These are phyloP conservation scores for Capronia coronata DNA, from an alignment of 2,329 filamentous ascomycete species.

Conservation along the genomic window DNA sequence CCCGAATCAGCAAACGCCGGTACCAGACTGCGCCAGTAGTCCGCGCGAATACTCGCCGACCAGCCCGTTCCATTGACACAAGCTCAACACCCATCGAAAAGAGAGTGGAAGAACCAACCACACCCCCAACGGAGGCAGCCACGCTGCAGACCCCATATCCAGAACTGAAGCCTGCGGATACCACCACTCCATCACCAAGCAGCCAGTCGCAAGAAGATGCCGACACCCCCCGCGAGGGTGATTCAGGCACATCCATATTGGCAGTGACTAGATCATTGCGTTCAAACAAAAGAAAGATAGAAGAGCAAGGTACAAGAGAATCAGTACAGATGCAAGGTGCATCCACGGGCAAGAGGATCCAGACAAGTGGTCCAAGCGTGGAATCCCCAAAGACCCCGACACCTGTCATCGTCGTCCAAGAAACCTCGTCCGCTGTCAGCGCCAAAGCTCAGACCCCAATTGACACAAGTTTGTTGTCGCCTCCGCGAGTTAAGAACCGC, in stretches of 20 bases:
- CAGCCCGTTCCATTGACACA: background rate
- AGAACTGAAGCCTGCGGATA: background rate
- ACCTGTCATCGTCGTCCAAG: conserved; percentile 19
- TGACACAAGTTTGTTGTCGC: conserved; percentile 14
- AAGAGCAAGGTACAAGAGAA: conserved; percentile 6
- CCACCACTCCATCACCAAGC: conserved; percentile 2
- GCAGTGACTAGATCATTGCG: conserved; percentile 1
- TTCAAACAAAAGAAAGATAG: conserved; percentile 13
- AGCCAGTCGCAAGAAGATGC: conserved; percentile 8
- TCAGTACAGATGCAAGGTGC: background rate
- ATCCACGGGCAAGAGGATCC: conserved; percentile 5
- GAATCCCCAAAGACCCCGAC: conserved; percentile 8
- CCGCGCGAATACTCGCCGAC: conserved; percentile 3
- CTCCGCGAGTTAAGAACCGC: conserved; percentile 15
- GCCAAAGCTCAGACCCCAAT: conserved; percentile 6
- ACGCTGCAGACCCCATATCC: conserved; percentile 11
- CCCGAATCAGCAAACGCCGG: background rate
- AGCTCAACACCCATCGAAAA: background rate
- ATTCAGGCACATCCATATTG: conserved; percentile 5
- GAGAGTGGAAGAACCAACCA: background rate
- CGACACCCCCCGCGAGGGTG: conserved; percentile 7
- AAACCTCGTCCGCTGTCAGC: conserved; percentile 4
- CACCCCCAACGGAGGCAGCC: background rate
- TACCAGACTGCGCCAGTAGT: conserved; percentile 2
- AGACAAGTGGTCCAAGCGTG: conserved; percentile 11